Base-by-base conservation (phyloP, 371 early-diverging fungal genomes). In the Dichotomocladium elegans region DNA sequence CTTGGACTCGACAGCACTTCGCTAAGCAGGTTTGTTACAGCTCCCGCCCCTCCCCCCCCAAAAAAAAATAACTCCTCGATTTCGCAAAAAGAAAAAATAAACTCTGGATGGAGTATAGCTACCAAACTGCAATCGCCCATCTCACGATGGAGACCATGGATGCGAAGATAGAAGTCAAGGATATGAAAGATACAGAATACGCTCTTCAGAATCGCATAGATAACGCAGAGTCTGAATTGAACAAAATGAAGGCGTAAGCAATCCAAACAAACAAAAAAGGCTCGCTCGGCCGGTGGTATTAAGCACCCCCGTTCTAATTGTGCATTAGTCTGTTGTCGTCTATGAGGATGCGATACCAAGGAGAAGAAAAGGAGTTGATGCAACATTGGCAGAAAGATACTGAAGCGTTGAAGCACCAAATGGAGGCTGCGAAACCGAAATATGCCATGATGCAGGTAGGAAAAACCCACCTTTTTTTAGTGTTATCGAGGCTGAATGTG, bases 91-190 rank as follows among this genome's bases (percentile, higher is more conserved):
- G n/a, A n/a, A n/a, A n/a, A n/a, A n/a, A n/a, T n/a, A n/a, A n/a
- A n/a, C n/a, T n/a, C n/a, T n/a, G n/a, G n/a, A n/a, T n/a, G n/a
- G n/a, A n/a, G 4, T 14, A 14, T 49, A 59, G 59, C 14, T 59
- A 53, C 19, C 40, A 48, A n/a, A 48, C 59, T 12, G 53, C 59
- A 15, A 31, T 59, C 3, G 59, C 59, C 2, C 47, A 59, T 12
- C 14, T 59, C 35, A 53, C 53, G 17, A 48, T 59, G 31, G 53
- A 53, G 10, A 31, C 47, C 1, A 47, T 59, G 59, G 59, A 59
- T 17, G 29, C 53, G 19, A 22, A 41, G 6, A 21, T 59, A 7
- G 59, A 59, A 27, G 44, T 43, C 15, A 46, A 47, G 31, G 54
- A 43, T 21, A 35, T 53, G 47, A 35, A 53, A 19, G 59, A 59